These are phyloP conservation scores for Lyophyllum shimeji DNA, from an alignment of 768 basidiomycete species.

Conservation along the genomic window DNA sequence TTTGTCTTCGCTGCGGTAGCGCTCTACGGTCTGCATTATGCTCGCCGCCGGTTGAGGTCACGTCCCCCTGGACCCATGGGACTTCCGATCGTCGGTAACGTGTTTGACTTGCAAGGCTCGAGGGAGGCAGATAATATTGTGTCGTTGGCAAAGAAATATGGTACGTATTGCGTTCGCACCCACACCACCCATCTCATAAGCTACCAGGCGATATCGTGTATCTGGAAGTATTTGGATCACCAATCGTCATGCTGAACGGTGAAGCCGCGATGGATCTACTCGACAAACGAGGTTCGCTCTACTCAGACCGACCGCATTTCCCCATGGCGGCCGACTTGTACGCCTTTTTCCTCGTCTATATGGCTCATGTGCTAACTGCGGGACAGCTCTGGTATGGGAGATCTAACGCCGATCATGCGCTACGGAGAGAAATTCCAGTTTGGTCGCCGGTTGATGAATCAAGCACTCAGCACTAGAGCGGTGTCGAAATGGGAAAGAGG, in stretches of 20 bases:
- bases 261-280: slow-evolving; percentile 17
- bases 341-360: not conserved
- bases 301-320: slow-evolving; percentile 17
- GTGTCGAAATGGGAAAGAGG: slow-evolving; percentile 19
- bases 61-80: slow-evolving; percentile 14
- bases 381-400: slow-evolving; percentile 19
- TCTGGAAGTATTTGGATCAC: slow-evolving; percentile 13
- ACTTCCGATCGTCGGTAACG: slow-evolving; percentile 11
- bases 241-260: slow-evolving; percentile 15
- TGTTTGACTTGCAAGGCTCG: slow-evolving; percentile 10
- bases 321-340: slow-evolving; percentile 21
- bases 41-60: slow-evolving; percentile 9
- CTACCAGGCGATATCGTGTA: slow-evolving; percentile 10
- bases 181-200: not conserved
- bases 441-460: slow-evolving; percentile 18
- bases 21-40: slow-evolving; percentile 7
- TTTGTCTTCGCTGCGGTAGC: slow-evolving; percentile 1
- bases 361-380: not conserved
- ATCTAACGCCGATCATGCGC: slow-evolving; percentile 19
- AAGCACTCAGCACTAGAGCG: slow-evolving; percentile 18
- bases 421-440: slow-evolving; percentile 18
- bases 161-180: not conserved
- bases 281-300: slow-evolving; percentile 18
- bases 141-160: slow-evolving; percentile 8
- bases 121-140: slow-evolving; percentile 6